phyloP scores from a whole-genome alignment of 768 basidiomycete genomes.

The Serendipita indica region DNA sequence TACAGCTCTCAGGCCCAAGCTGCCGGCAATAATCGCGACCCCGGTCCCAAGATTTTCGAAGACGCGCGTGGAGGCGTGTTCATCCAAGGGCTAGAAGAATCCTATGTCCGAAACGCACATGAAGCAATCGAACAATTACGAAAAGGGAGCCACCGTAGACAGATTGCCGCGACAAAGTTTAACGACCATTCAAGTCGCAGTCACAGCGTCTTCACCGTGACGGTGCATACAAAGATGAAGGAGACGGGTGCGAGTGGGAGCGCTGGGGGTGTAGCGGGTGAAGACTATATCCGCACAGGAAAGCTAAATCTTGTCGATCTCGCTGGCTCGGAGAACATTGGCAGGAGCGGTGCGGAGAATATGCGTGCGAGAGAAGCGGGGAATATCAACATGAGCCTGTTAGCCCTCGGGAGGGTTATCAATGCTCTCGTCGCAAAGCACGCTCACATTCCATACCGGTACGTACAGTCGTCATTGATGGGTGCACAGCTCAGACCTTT shows the following conservation, averaged over 20 bases:
- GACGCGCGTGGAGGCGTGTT: slow-evolving; percentile 81
- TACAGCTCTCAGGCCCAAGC: not conserved
- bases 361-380: slow-evolving; percentile 92
- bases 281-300: slow-evolving; percentile 83
- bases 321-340: slow-evolving; percentile 93
- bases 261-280: slow-evolving; percentile 29
- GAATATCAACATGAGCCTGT: slow-evolving; percentile 93
- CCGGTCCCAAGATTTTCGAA: slow-evolving; percentile 80
- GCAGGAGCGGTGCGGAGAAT: slow-evolving; percentile 87
- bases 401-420: slow-evolving; percentile 95
- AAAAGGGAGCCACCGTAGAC: slow-evolving; percentile 80
- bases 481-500: not conserved
- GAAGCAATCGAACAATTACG: slow-evolving; percentile 73
- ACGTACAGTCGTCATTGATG: slow-evolving; percentile 16
- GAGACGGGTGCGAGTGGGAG: slow-evolving; percentile 30
- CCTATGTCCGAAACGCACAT: slow-evolving; percentile 62
- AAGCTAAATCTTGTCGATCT: slow-evolving; percentile 93
- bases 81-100: slow-evolving; percentile 91
- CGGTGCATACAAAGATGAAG: slow-evolving; percentile 60
- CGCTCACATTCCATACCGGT: slow-evolving; percentile 90
- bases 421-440: slow-evolving; percentile 88
- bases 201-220: slow-evolving; percentile 94
- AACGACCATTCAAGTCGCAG: slow-evolving; percentile 95
- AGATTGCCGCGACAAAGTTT: slow-evolving; percentile 92
- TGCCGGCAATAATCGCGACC: slow-evolving; percentile 28